These are phyloP conservation scores for Intubia oerlemansii DNA, from an alignment of 2,329 filamentous ascomycete species.

Conservation along the genomic window DNA sequence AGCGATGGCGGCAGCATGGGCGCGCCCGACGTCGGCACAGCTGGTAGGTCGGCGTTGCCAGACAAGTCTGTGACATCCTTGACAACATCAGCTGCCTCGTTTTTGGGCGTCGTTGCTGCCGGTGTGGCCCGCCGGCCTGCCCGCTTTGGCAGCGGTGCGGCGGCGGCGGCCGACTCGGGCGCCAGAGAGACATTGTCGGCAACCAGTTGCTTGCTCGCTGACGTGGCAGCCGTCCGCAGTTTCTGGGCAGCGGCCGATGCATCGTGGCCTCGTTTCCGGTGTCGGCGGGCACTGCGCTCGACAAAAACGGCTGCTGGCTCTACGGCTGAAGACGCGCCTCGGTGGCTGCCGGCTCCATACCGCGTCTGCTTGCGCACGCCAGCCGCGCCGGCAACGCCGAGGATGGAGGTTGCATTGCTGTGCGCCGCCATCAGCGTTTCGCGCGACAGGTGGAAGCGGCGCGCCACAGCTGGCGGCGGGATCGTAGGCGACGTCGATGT, in stretches of 20 bases:
- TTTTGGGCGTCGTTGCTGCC: too few species aligned
- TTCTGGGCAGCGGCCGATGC: too few species aligned
- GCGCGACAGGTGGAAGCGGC: constrained; percentile 32
- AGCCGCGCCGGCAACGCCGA: constrained; percentile 11
- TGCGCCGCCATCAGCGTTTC: constrained; percentile 2
- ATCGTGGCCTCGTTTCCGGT: too few species aligned
- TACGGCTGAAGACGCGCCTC: too few species aligned
- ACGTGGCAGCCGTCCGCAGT: too few species aligned
- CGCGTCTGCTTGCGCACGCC: constrained; percentile 18
- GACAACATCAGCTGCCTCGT: not conserved
- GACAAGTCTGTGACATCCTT: too few species aligned
- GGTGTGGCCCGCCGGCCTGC: constrained; percentile 5
- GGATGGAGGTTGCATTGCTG: constrained; percentile 8
- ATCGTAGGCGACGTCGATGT: not conserved
- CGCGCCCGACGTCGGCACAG: too few species aligned
- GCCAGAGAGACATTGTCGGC: not conserved
- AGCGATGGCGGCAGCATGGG: constrained; percentile 13
- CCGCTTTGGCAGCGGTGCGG: constrained; percentile 6
- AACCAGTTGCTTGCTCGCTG: not conserved
- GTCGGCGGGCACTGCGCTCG: constrained; percentile 29
- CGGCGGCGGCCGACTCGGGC: not conserved
- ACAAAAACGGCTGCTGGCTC: constrained; percentile 37
- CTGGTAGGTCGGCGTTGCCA: too few species aligned
- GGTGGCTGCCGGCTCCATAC: constrained; percentile 9
- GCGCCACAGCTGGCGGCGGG: constrained; percentile 15